phyloP scores from a whole-genome alignment of 2,329 filamentous ascomycete species.

The Aplosporella prunicola region DNA sequence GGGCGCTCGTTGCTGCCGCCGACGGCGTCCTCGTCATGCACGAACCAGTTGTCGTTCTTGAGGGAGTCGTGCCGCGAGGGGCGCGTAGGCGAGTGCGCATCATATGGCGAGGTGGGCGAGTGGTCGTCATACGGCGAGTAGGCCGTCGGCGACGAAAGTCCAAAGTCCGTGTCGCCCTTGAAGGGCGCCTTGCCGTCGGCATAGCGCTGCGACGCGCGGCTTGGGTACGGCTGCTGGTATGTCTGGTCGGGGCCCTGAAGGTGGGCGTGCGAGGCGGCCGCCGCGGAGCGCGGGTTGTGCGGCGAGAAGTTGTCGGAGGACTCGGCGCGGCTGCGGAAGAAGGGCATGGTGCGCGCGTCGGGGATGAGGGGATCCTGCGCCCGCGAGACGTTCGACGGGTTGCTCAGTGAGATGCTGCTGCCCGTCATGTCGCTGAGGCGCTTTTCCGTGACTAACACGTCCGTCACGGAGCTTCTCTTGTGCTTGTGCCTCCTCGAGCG shows the following conservation, averaged over 20 bases:
- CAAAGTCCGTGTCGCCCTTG: constrained; percentile 23
- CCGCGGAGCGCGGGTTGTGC: constrained; percentile 41
- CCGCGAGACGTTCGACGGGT: constrained; percentile 24
- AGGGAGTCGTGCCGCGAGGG: constrained; percentile 22
- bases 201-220: constrained; percentile 29
- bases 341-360: constrained; percentile 53
- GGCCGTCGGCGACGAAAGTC: not conserved
- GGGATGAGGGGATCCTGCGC: constrained; percentile 32
- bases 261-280: constrained; percentile 46
- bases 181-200: constrained; percentile 28
- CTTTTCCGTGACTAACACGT: constrained; percentile 34
- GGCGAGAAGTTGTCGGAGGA: constrained; percentile 50
- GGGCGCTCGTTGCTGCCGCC: too few relatives aligned
- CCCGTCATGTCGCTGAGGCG: constrained; percentile 44
- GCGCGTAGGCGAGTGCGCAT: constrained; percentile 6
- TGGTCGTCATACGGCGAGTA: too few relatives aligned
- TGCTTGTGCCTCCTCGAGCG: constrained; percentile 57
- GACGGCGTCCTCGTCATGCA: constrained; percentile 19
- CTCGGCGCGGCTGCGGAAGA: constrained; percentile 64
- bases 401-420: constrained; percentile 33
- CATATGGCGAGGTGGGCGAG: constrained; percentile 12
- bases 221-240: constrained; percentile 26
- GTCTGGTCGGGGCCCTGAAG: constrained; percentile 45
- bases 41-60: constrained; percentile 40
- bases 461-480: constrained; percentile 49